These are phyloP conservation scores for Aspergillus bertholletiae DNA, from an alignment of 495 filamentous ascomycete genomes.

Conservation along the genomic window DNA sequence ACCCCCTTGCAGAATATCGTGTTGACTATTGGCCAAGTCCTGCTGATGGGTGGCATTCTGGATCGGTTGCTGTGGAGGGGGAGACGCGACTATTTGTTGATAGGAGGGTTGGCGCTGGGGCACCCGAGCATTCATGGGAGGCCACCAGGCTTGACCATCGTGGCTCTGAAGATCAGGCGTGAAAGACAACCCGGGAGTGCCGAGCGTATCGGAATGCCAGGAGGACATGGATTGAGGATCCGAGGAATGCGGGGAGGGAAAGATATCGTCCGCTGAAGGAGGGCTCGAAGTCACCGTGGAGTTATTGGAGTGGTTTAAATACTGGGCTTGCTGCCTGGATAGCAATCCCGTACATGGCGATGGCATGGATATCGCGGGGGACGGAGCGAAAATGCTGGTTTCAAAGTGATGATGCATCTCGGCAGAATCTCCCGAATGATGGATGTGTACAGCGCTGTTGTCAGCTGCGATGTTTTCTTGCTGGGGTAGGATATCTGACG, in stretches of 20 bases:
- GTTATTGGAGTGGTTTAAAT: constrained; percentile 33
- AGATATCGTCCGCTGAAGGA: constrained; percentile 41
- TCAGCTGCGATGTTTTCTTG: constrained; percentile 36
- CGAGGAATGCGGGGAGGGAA: constrained; percentile 43
- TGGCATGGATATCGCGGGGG: constrained; percentile 37
- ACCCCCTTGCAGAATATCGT: constrained; percentile 40
- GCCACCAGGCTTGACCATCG: constrained; percentile 43
- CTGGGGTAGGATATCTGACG: constrained; percentile 40
- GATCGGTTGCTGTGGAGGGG: constrained; percentile 30
- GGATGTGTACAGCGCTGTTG: constrained; percentile 17
- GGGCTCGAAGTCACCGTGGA: constrained; percentile 37
- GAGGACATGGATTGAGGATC: constrained; percentile 42
- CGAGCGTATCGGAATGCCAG: constrained; percentile 44
- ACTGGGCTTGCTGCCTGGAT: constrained; percentile 33
- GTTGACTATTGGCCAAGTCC: too few species aligned
- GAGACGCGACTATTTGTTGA: constrained; percentile 31
- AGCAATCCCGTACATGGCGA: constrained; percentile 29
- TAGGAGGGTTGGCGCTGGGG: constrained; percentile 37
- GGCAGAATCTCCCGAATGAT: constrained; percentile 20
- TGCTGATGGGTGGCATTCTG: constrained; percentile 28
- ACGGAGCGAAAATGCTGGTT: constrained; percentile 32
- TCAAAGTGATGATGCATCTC: constrained; percentile 39
- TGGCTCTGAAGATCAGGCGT: constrained; percentile 39
- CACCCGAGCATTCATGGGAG: constrained; percentile 35
- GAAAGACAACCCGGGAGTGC: constrained; percentile 34